Conservation (phyloP, 2,329 filamentous ascomycete genomes). For the Trichoderma koningii region DNA sequence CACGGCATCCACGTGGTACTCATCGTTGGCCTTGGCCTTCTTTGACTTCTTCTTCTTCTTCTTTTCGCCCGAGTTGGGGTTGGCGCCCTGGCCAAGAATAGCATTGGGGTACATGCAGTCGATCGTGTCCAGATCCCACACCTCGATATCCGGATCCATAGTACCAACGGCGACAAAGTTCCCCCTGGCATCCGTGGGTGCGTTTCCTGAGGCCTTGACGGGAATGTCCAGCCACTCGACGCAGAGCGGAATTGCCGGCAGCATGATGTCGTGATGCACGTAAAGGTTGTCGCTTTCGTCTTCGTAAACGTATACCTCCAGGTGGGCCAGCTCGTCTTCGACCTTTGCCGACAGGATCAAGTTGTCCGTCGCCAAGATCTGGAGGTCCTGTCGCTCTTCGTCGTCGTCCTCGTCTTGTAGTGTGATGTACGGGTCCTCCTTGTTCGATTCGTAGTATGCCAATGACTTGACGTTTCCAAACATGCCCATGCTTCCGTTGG, state of each 20-base stretch:
- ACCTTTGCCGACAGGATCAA: conserved; percentile 89
- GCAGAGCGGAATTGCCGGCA: conserved; percentile 92
- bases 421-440: conserved; percentile 96
- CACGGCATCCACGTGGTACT: conserved; percentile 92
- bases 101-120: conserved; percentile 99
- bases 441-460: conserved; percentile 90
- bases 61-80: conserved; percentile 53
- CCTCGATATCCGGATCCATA: conserved; percentile 97
- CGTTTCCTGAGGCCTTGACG: conserved; percentile 68
- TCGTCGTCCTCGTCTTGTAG: conserved; percentile 71
- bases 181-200: conserved; percentile 65
- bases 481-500: conserved; percentile 77
- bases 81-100: conserved; percentile 77
- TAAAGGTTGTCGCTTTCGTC: conserved; percentile 95
- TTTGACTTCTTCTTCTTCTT: conserved; percentile 88
- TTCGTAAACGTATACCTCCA: conserved; percentile 98
- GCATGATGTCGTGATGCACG: conserved; percentile 99
- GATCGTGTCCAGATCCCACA: conserved; percentile 95
- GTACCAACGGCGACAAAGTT: conserved; percentile 96
- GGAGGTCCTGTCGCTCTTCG: conserved; percentile 89
- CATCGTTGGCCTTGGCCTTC: conserved; percentile 82
- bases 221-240: conserved; percentile 94
- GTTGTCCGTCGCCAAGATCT: conserved; percentile 91
- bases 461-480: conserved; percentile 94
- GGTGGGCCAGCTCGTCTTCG: conserved; percentile 93